Conservation (phyloP, 345 rosid genomes). For the Balakata baccata region DNA sequence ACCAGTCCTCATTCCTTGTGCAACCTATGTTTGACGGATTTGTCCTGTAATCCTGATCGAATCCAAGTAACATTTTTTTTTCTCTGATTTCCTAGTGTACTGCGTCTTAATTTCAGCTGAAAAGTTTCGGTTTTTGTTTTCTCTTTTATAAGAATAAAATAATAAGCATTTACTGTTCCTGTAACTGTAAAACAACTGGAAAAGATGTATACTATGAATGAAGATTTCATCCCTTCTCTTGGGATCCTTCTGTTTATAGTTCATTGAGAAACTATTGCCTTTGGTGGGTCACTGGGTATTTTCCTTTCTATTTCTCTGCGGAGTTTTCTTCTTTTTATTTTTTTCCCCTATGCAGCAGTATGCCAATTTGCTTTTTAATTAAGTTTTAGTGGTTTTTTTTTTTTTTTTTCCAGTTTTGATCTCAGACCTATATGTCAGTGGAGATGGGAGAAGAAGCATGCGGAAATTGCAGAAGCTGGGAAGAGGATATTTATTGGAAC, state of each 20-base stretch:
- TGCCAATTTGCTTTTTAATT: background rate
- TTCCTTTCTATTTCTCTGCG: background rate
- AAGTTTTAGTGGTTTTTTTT: too few species aligned
- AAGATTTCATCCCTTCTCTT: too few species aligned
- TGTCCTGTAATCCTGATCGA: too few species aligned
- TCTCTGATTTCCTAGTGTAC: background rate
- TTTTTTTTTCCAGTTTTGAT: background rate
- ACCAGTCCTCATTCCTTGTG: background rate
- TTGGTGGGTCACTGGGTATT: background rate
- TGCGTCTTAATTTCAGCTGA: background rate
- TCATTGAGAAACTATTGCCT: too few species aligned
- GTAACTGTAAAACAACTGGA: background rate
- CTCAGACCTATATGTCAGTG: background rate
- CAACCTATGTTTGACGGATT: too few species aligned
- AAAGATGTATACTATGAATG: background rate
- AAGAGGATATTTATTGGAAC: constrained; percentile 72
- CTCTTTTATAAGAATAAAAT: background rate
- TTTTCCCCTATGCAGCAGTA: background rate
- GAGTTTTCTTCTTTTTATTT: background rate
- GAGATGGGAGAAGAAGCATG: constrained; percentile 45
- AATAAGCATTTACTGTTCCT: background rate
- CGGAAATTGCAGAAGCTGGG: constrained; percentile 56
- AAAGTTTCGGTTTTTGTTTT: background rate
- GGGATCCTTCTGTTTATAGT: too few species aligned
- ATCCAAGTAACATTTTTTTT: background rate